phyloP scores from a whole-genome alignment of 2,329 filamentous ascomycete genomes.

The Phaeophleospora eucalypticola region DNA sequence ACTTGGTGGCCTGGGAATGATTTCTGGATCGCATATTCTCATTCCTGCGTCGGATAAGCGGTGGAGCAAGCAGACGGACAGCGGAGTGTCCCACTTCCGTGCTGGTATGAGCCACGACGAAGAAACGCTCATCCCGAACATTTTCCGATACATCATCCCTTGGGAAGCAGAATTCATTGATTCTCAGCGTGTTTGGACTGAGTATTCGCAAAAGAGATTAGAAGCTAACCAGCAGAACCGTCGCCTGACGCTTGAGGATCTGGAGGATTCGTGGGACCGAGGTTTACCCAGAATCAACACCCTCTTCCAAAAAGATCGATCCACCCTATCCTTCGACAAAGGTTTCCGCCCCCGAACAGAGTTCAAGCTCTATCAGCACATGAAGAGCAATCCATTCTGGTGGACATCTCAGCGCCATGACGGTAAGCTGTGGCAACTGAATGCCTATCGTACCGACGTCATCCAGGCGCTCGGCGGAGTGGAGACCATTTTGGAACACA shows the following conservation, averaged over 20 bases:
- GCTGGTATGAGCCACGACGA: slow-evolving; percentile 98
- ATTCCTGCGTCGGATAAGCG: slow-evolving; percentile 97
- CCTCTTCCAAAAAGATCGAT: slow-evolving; percentile 96
- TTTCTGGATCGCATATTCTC: slow-evolving; percentile 94
- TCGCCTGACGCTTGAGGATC: slow-evolving; percentile 86
- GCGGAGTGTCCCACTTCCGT: slow-evolving; percentile 92
- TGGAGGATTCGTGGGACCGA: slow-evolving; percentile 98
- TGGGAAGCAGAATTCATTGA: slow-evolving; percentile 99
- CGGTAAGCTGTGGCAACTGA: slow-evolving; percentile 88
- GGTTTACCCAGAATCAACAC: slow-evolving; percentile 98
- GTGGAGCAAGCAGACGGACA: slow-evolving; percentile 97
- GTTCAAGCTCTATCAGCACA: slow-evolving; percentile 97
- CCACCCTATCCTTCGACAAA: slow-evolving; percentile 96
- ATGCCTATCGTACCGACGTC: slow-evolving; percentile 91
- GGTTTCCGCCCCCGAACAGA: slow-evolving; percentile 92
- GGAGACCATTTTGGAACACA: slow-evolving; percentile 82
- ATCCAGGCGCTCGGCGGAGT: slow-evolving; percentile 96
- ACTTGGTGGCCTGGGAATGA: slow-evolving; percentile 95
- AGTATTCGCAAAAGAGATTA: slow-evolving; percentile 95
- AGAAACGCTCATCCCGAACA: slow-evolving; percentile 96
- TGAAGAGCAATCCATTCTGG: slow-evolving; percentile 99
- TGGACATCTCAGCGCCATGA: slow-evolving; percentile 98
- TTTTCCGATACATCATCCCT: slow-evolving; percentile 98
- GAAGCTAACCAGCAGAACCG: slow-evolving; percentile 98
- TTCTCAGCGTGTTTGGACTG: slow-evolving; percentile 97